Evolutionary conservation across 2,329 filamentous ascomycete species (phyloP), one percentile per base, ranked within the genome.

Genomic region (Hirsutella minnesotensis): DNA sequence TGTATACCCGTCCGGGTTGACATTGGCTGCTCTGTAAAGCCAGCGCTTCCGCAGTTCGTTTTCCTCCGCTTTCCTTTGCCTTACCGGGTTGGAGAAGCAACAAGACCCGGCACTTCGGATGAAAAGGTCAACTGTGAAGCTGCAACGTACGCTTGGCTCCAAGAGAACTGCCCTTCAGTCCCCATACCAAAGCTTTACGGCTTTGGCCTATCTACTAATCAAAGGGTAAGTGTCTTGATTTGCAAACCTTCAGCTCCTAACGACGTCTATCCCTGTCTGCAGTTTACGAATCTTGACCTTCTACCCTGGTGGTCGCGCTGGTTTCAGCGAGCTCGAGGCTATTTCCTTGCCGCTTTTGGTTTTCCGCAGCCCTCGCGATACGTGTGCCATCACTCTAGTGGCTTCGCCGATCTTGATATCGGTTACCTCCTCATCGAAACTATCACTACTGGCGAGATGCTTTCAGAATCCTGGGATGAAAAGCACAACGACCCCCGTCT

Each of bases 41-140:
- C 27, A 21, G 21, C 9, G 13, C 5, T 35, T 10, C 45, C 21
- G 47, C 49, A 36, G 22, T 45, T 16, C 36, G 42, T 43, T n/a
- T 13, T 43, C 16, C 42, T 43, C 21, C 37, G 54, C 29, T 52
- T 56, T 33, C 55, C 59, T 38, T 44, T 61, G 47, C 56, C 57
- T 30, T 58, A 56, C 43, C 59, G 59, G 35, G 50, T 64, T 9
- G 65, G 63, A 19, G 64, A 68, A 43, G 42, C 39, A 18, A 44
- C 38, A 19, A 47, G 55, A 39, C 62, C 62, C 7, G 65, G 63
- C 15, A 67, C 62, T 41, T 57, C 56, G 12, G 61, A 69, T 37
- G 64, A 68, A 51, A 68, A 68, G 53, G 18, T 67, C 34, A 45
- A 46, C 24, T 44, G 38, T 42, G 49, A 53, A 36, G 49, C 48